Evolutionary conservation across 2,329 filamentous ascomycete species (phyloP), one percentile per base, ranked within the genome.

Genomic region (Diaporthe destruens): DNA sequence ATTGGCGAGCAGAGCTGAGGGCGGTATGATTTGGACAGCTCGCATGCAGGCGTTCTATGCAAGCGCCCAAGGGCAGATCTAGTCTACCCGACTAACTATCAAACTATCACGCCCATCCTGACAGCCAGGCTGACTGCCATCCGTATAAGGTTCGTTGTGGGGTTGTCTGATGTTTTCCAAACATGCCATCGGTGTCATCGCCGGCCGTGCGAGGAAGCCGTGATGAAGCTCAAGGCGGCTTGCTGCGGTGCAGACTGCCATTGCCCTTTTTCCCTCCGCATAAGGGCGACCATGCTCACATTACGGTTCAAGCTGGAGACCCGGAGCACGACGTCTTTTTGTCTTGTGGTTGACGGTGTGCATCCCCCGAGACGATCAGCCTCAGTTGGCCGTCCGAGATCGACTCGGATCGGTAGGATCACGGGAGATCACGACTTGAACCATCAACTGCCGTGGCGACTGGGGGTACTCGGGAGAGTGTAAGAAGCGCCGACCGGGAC

Each of bases 391-490:
- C 47, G 61, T 32, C 20, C 61, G 61, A 66, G 61, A 53, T 66
- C 61, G 61, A 66, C 61, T 66, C 61, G 61, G 61, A 39, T 66
- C 61, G 59, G 61, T 66, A 66, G 61, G 61, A 66, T 66, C 44
- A 49, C 61, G 61, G 61, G 32, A 66, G 61, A 66, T 66, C 61
- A 66, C 12, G 29, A 25, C 61, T 11, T 65, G 44, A 36, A 51
- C 23, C 14, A 32, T 29, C 61, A 53, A 65, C 42, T 65, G 61
- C 61, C 61, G 61, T 39, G 61, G 6, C 44, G 11, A 16, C 36
- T 51, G 59, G 42, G 59, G 39, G 59, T 12, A 12, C 12, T 9
- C 57, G n/a, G 29, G 9, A 23, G 20, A 25, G 23, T n/a, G 20
- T 23, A 51, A 18, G 25, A 49, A 63, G 59, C 42, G 42, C 9